Conservation (phyloP, 176 grass and related monocot species). For the Avena atlantica region DNA sequence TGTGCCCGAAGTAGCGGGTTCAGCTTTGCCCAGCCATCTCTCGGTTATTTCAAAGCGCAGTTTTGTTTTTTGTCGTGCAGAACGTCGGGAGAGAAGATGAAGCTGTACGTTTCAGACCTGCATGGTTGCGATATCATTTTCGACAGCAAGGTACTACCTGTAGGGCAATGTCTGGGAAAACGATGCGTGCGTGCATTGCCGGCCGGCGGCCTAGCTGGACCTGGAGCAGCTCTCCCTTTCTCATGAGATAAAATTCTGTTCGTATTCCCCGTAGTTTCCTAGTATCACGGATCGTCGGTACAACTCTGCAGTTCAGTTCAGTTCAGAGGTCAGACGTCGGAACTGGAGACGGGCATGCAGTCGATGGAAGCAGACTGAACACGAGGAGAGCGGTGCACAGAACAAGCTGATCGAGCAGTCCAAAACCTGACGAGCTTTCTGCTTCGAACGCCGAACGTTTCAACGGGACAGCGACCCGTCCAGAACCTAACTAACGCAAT, state of each 20-base stretch:
- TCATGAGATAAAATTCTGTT: not conserved
- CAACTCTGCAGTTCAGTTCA: not conserved
- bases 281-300: no score
- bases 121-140: constrained; percentile 27
- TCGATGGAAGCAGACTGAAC: not conserved
- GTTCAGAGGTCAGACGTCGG: not conserved
- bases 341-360: not conserved
- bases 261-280: not conserved
- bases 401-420: no score
- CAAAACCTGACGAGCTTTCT: not conserved
- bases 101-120: not conserved
- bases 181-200: not conserved
- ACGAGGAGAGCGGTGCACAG: no score
- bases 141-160: not conserved
- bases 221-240: not conserved
- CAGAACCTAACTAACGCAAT: not conserved
- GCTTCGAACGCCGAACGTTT: not conserved
- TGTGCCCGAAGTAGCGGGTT: not conserved
- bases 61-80: not conserved
- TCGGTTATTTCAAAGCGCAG: not conserved
- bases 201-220: not conserved
- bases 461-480: not conserved
- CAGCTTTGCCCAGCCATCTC: not conserved
- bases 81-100: not conserved
- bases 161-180: not conserved